Evolutionary conservation across 1,139 yeast genomes (phyloP).

Genomic region (Protomyces macrosporus): DNA sequence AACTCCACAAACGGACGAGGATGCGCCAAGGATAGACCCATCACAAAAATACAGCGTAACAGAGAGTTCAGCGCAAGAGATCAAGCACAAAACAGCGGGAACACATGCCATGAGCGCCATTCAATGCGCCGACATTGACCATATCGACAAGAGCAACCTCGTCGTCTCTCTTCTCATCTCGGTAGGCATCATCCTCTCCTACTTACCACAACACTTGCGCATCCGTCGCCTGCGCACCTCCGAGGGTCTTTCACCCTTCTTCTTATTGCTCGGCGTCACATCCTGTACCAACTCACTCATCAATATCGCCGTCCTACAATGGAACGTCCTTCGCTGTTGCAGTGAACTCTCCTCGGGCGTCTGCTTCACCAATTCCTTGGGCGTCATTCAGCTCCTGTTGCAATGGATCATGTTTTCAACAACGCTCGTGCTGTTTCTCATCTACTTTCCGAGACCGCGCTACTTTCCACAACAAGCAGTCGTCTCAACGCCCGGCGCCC

Average conservation of each 20-base stretch:
- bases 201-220: slow-evolving; percentile 68
- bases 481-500: slow-evolving; percentile 1
- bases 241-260: slow-evolving; percentile 74
- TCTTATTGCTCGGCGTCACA: slow-evolving; percentile 64
- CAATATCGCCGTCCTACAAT: slow-evolving; percentile 59
- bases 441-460: slow-evolving; percentile 29
- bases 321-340: slow-evolving; percentile 41
- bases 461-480: slow-evolving; percentile 10
- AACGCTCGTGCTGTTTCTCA: slow-evolving; percentile 38
- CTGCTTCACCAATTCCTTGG: slow-evolving; percentile 65
- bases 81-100: background rate
- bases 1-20: no score
- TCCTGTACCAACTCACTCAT: slow-evolving; percentile 67
- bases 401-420: slow-evolving; percentile 63
- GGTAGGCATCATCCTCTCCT: slow-evolving; percentile 65
- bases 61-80: no score
- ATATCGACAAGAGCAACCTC: slow-evolving; percentile 41
- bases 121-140: slow-evolving; percentile 44
- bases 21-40: no score
- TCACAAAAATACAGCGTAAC: no score
- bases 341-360: slow-evolving; percentile 43
- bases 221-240: slow-evolving; percentile 58
- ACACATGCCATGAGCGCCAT: slow-evolving; percentile 9
- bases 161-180: slow-evolving; percentile 52
- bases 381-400: slow-evolving; percentile 61